These are phyloP conservation scores for Multifurca ochricompacta DNA, from an alignment of 768 basidiomycete species.

Conservation along the genomic window DNA sequence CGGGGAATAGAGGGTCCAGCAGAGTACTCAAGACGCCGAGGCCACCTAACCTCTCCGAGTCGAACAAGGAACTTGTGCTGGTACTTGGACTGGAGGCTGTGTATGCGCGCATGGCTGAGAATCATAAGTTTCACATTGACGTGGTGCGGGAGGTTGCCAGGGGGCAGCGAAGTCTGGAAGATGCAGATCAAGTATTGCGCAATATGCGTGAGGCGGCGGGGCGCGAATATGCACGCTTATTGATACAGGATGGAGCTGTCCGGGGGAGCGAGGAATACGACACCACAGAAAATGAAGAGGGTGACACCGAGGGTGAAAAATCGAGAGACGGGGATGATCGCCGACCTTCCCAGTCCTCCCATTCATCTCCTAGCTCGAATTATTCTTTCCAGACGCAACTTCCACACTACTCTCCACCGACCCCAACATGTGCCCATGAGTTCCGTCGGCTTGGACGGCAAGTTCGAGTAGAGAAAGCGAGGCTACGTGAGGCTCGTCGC, in stretches of 20 bases:
- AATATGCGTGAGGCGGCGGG: conserved; percentile 35
- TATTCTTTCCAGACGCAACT: neutral
- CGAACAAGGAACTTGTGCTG: conserved; percentile 20
- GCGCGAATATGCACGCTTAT: conserved; percentile 13
- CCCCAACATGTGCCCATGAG: conserved; percentile 23
- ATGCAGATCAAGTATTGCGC: conserved; percentile 33
- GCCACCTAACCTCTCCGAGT: conserved; percentile 17
- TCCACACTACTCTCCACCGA: conserved; percentile 23
- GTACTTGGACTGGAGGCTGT: conserved; percentile 28
- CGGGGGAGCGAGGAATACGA: neutral
- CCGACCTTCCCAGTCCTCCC: neutral
- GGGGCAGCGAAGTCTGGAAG: conserved; percentile 29
- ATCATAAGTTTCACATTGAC: conserved; percentile 37
- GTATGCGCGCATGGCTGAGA: conserved; percentile 35
- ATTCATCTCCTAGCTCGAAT: neutral
- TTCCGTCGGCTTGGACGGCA: conserved; percentile 8
- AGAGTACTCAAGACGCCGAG: neutral
- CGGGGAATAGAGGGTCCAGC: neutral
- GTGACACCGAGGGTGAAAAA: conserved; percentile 6
- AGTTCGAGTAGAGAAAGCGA: conserved; percentile 16
- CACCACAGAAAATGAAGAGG: conserved; percentile 13
- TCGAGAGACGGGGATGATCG: neutral
- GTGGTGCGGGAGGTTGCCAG: conserved; percentile 36
- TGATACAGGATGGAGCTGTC: neutral
- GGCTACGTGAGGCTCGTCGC: conserved; percentile 6